These are phyloP conservation scores for Trametes pubescens DNA, from an alignment of 1,284 basidiomycete species.

Conservation along the genomic window DNA sequence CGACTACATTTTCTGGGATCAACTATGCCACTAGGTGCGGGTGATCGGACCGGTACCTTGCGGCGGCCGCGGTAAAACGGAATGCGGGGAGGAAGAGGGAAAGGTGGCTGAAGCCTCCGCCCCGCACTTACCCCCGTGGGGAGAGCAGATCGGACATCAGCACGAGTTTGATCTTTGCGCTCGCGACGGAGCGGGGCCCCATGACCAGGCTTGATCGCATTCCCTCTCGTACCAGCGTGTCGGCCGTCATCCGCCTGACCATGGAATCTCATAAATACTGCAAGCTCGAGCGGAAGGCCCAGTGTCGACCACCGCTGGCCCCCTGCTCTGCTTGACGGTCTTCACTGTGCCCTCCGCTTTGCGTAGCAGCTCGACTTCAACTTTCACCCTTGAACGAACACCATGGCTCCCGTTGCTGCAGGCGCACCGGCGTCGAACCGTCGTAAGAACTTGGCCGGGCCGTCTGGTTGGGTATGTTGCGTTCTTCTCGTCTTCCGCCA, in stretches of 20 bases:
- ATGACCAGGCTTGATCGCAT: slow-evolving; percentile 19
- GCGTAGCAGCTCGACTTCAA: slow-evolving; percentile 6
- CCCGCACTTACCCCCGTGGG: slow-evolving; percentile 19
- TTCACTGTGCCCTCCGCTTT: background rate
- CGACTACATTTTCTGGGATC: background rate
- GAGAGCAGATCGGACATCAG: slow-evolving; percentile 17
- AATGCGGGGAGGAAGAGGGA: background rate
- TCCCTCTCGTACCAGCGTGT: background rate
- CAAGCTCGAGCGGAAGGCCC: background rate
- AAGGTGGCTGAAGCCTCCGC: slow-evolving; percentile 11
- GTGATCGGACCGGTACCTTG: slow-evolving; percentile 1
- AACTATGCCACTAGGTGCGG: background rate
- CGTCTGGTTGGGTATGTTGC: slow-evolving; percentile 70
- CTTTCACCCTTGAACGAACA: slow-evolving; percentile 17
- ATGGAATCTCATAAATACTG: slow-evolving; percentile 18
- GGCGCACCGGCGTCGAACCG: slow-evolving; percentile 51
- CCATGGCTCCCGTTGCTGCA: slow-evolving; percentile 55
- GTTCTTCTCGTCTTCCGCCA: slow-evolving; percentile 4
- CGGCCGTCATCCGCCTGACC: slow-evolving; percentile 15
- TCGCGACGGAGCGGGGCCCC: slow-evolving; percentile 9
- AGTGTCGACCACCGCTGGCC: background rate
- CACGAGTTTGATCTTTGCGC: slow-evolving; percentile 13
- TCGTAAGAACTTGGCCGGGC: slow-evolving; percentile 63
- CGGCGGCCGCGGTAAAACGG: background rate
- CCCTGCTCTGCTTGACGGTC: slow-evolving; percentile 7